These are phyloP conservation scores for Collybia sordida DNA, from an alignment of 768 basidiomycete species.

Conservation along the genomic window DNA sequence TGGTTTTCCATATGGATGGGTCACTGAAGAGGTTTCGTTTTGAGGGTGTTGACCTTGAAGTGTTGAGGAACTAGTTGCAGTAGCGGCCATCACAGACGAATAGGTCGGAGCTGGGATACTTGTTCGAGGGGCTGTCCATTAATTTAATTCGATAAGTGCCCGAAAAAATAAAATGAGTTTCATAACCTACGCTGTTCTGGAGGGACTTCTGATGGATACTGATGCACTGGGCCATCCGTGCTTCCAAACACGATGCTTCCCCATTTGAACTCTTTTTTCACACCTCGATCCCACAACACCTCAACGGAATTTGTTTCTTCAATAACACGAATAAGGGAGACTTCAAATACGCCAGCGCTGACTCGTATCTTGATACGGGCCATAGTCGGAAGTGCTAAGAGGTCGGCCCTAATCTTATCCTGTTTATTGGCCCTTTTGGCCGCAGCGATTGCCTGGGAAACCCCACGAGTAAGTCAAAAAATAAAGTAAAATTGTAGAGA, in stretches of 20 bases:
- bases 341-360: constrained; percentile 84
- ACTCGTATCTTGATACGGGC: constrained; percentile 83
- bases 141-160: constrained; percentile 4
- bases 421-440: constrained; percentile 74
- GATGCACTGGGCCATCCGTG: constrained; percentile 67
- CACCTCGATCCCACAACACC: constrained; percentile 77
- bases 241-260: constrained; percentile 76
- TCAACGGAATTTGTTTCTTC: constrained; percentile 71
- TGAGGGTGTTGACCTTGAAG: constrained; percentile 9
- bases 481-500: not conserved
- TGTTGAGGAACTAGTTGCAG: constrained; percentile 1
- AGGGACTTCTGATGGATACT: constrained; percentile 62
- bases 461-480: not conserved
- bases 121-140: constrained; percentile 17
- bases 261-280: constrained; percentile 83
- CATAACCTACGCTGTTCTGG: constrained; percentile 45
- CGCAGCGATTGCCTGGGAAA: constrained; percentile 64
- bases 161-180: not conserved
- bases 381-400: constrained; percentile 69
- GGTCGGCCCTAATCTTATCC: constrained; percentile 67
- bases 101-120: constrained; percentile 28
- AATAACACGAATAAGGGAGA: constrained; percentile 70
- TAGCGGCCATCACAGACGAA: constrained; percentile 24
- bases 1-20: constrained; percentile 14
- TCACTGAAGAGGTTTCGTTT: constrained; percentile 9